Percentiles rank a stretch among this genome's conserved stretches.
Conservation (phyloP, 2,329 filamentous ascomycete genomes). For the Huntiella bhutanensis region DNA sequence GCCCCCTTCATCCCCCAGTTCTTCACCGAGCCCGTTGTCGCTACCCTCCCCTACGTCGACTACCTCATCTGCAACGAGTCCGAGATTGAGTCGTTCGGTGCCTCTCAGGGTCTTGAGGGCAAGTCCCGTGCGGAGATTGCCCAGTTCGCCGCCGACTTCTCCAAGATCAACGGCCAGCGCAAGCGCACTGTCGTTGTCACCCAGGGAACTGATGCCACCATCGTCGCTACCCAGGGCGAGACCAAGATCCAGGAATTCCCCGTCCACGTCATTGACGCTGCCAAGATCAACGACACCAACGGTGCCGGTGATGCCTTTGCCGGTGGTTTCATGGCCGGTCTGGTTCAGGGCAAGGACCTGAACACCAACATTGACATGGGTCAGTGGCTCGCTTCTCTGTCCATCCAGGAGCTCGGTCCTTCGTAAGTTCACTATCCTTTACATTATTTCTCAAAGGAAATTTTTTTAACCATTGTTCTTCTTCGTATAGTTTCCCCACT, state of each 20-base stretch:
- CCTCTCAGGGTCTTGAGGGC: conserved; percentile 55
- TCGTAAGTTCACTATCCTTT: conserved; percentile 45
- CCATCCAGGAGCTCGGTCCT: conserved; percentile 87
- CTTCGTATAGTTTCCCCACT: conserved; percentile 47
- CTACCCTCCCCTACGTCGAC: conserved; percentile 78
- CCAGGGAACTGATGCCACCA: conserved; percentile 78
- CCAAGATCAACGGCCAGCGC: conserved; percentile 77
- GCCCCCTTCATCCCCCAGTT: conserved; percentile 93
- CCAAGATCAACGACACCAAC: conserved; percentile 85
- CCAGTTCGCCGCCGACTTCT: conserved; percentile 65
- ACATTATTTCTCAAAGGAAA: not conserved
- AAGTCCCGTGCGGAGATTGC: conserved; percentile 73
- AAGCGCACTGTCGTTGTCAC: conserved; percentile 81
- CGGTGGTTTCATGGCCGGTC: conserved; percentile 76
- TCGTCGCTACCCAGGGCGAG: conserved; percentile 60
- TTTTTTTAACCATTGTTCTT: conserved; percentile 1
- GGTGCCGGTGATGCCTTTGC: conserved; percentile 95
- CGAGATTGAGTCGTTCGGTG: conserved; percentile 74
- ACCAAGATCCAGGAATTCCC: conserved; percentile 56
- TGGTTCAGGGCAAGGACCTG: conserved; percentile 68
- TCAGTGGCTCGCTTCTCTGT: conserved; percentile 86
- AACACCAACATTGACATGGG: conserved; percentile 72
- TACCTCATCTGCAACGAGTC: conserved; percentile 95
- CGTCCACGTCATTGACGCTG: conserved; percentile 59
- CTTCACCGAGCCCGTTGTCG: conserved; percentile 91